Evolutionary conservation across 768 basidiomycete species (phyloP).

Genomic region (Pleurotus cornucopiae): DNA sequence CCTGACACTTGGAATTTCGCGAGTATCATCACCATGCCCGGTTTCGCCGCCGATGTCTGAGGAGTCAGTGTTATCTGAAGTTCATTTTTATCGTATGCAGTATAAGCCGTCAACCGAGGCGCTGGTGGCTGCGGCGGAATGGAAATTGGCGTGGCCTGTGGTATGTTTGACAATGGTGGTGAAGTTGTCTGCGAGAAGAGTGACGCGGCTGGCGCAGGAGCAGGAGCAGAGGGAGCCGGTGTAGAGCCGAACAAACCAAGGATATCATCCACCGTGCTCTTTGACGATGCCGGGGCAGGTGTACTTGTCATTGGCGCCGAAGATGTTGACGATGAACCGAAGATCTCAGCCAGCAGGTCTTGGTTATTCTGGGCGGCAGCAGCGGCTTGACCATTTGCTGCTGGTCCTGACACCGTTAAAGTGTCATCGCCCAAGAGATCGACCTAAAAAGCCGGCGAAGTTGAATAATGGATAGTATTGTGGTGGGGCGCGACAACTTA

Average conservation of each 20-base stretch:
- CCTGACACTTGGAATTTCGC: constrained; percentile 80
- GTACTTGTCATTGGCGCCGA: constrained; percentile 29
- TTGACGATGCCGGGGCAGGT: constrained; percentile 42
- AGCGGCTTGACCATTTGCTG: constrained; percentile 36
- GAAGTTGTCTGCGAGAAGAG: constrained; percentile 16
- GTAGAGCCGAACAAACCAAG: constrained; percentile 78
- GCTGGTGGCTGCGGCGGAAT: constrained; percentile 33
- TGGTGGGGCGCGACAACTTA: constrained; percentile 22
- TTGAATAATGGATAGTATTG: background rate
- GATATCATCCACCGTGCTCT: constrained; percentile 81
- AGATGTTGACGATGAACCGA: constrained; percentile 51
- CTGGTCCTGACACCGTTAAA: constrained; percentile 32
- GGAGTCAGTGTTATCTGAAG: constrained; percentile 88
- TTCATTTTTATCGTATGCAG: constrained; percentile 89
- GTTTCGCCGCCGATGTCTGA: constrained; percentile 71
- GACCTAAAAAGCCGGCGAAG: constrained; percentile 29
- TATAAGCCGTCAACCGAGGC: constrained; percentile 65
- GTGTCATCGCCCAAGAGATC: constrained; percentile 86
- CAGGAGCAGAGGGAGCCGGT: constrained; percentile 28
- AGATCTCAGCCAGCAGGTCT: constrained; percentile 90
- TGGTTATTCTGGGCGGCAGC: constrained; percentile 57
- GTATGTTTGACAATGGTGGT: constrained; percentile 29
- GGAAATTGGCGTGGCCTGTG: constrained; percentile 29
- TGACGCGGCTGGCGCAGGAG: constrained; percentile 24
- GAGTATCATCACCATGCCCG: constrained; percentile 88